Evolutionary conservation across 2,329 filamentous ascomycete species (phyloP).

Genomic region (Aspergillus sp.): DNA sequence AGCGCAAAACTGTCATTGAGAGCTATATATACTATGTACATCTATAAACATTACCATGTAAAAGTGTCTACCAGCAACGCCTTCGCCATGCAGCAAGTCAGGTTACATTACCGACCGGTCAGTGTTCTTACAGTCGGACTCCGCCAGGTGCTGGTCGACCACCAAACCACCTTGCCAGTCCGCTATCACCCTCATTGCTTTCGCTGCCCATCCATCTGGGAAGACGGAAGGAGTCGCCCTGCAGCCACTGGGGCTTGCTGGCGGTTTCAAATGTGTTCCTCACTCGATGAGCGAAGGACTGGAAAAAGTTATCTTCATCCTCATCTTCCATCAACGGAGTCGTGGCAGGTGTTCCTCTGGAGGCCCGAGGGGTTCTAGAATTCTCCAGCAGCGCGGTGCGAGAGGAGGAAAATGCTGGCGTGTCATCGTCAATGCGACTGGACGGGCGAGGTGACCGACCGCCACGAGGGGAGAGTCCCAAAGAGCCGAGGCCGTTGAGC

Average conservation of each 20-base stretch:
- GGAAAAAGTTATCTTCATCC: constrained; percentile 82
- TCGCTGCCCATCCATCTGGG: constrained; percentile 78
- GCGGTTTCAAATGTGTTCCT: constrained; percentile 88
- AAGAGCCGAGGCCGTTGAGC: constrained; percentile 61
- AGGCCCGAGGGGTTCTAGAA: constrained; percentile 29
- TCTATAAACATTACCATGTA: background rate
- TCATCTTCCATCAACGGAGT: constrained; percentile 54
- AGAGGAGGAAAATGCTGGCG: constrained; percentile 34
- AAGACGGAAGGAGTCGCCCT: constrained; percentile 71
- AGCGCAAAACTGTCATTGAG: background rate
- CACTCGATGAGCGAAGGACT: constrained; percentile 78
- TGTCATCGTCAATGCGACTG: constrained; percentile 26
- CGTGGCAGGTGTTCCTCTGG: constrained; percentile 36
- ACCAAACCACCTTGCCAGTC: constrained; percentile 44
- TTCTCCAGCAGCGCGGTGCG: constrained; percentile 36
- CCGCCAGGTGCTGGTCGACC: constrained; percentile 42
- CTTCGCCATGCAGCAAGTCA: constrained; percentile 26
- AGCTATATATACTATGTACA: constrained; percentile 1
- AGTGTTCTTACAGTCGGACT: constrained; percentile 37
- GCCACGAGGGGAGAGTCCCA: constrained; percentile 42
- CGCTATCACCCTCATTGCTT: constrained; percentile 37
- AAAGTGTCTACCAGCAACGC: constrained; percentile 19
- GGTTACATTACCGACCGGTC: background rate
- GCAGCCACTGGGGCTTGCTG: constrained; percentile 79
- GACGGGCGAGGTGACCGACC: constrained; percentile 32